Evolutionary conservation across 192 early-diverging fungal genomes (phyloP), one percentile per base, ranked within the genome.

Genomic region (Coemansia asiatica): DNA sequence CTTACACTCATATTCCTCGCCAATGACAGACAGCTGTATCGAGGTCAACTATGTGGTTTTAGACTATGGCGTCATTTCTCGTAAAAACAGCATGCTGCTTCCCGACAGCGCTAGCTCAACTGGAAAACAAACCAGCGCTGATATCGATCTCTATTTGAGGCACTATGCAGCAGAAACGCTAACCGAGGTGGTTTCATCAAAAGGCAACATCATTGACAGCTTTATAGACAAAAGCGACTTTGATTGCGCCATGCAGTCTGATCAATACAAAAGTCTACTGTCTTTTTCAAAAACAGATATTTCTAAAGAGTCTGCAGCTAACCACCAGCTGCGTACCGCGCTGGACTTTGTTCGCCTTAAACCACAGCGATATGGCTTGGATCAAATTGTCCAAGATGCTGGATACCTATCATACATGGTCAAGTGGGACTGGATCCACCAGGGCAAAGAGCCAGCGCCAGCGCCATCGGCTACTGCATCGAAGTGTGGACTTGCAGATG

Each of bases 371-470:
- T 22, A 48, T 6, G 26, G 35, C 1, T 48, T 35, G 5, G n/a
- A n/a, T 1, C 26, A 28, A 25, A 22, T 66, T 2, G 55, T 48
- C 22, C 72, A 81, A 10, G 60, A 66, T 4, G 66, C 55, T 7
- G 59, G 63, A 2, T 81, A 69, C 51, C 26, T 81, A 31, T 31
- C 78, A 1, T n/a, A 49, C 6, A 81, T 81, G 73, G 67, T 81
- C 2, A 40, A 18, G 0, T 75, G 72, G 72, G 78, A 81, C 61
- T 68, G 67, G 61, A 44, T 75, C 19, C 73, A 72, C 40, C 69
- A 75, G 15, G 72, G 72, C 19, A 81, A 67, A 47, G 22, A 63
- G 25, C 51, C 51, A 1, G 25, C 51, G 25, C 51, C 51, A 1
- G 25, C 51, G 25, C 22, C 51, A 27, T 23, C 51, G 27, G 0